phyloP scores from a whole-genome alignment of 1,139 yeast genomes.

The Diutina ranongensis region DNA sequence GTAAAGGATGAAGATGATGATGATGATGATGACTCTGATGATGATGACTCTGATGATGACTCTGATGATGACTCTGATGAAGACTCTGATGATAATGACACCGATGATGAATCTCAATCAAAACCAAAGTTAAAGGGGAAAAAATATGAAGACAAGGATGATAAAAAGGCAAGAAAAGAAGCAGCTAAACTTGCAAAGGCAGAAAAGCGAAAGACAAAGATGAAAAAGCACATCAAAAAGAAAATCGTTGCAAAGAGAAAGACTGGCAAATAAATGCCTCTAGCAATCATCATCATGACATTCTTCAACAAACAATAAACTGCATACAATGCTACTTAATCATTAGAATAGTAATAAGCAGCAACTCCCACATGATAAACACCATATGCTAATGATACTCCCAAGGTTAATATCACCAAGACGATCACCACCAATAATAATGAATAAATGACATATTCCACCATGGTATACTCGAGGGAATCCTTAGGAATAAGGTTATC shows the following conservation, averaged over 20 bases:
- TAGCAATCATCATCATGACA: background rate
- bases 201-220: constrained; percentile 80
- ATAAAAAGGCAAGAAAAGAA: constrained; percentile 73
- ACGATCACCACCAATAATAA: background rate
- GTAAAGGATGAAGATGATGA: constrained; percentile 37
- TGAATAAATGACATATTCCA: background rate
- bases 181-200: constrained; percentile 74
- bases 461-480: background rate
- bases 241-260: constrained; percentile 44
- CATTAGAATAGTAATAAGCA: background rate
- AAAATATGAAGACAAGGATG: constrained; percentile 74
- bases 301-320: background rate
- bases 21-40: constrained; percentile 12
- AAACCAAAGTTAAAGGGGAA: constrained; percentile 45
- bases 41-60: constrained; percentile 11
- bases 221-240: constrained; percentile 88
- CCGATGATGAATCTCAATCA: constrained; percentile 17
- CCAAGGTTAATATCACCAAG: background rate
- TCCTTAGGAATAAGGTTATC: background rate
- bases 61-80: constrained; percentile 8
- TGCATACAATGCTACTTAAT: too few species aligned
- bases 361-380: background rate
- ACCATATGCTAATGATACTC: background rate
- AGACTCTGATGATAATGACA: constrained; percentile 17
- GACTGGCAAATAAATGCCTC: background rate